Evolutionary conservation across 345 rosid genomes (phyloP), one percentile per base, ranked within the genome.

Genomic region (Dipteronia sinensis): DNA sequence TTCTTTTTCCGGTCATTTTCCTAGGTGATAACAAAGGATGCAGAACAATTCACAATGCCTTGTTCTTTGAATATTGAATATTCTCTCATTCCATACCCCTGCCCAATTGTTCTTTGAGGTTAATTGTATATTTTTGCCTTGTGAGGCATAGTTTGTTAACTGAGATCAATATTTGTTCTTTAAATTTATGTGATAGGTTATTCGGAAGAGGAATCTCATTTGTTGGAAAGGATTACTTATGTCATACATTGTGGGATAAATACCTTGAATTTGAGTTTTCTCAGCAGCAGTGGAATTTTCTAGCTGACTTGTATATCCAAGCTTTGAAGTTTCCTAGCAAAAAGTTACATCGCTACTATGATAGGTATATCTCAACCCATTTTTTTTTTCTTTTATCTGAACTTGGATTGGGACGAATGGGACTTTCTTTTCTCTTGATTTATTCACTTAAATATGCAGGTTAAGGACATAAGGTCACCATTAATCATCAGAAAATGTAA

Each of bases 191-290:
- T 79, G 66, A 59, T 91, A 95, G 98, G 82, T 84, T 93, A 80
- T 95, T 92, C 85, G 88, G 80, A 79, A 89, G 97, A 80, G 94
- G 85, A 16, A 63, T 95, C 73, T 90, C 94, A 10, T 87, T 90
- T 88, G 91, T 93, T 75, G 98, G 97, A 81, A 95, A 93, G 78
- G 97, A 95, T 84, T 95, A 89, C 82, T 83, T 82, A 69, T 88
- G 93, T 78, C 91, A 82, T 79, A 56, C 81, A 5, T 80, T 95
- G 82, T 93, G 98, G 98, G 97, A 95, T 84, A 92, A 86, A 78
- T 90, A 89, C 79, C 76, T 95, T 61, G 93, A 87, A 38, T 95
- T 87, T 72, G 90, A 90, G 83, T 82, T 90, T 67, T 83, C 85
- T 38, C 85, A 82, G 77, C 83, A 90, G 82, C 77, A 84, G 42